phyloP scores from a whole-genome alignment of 345 rosid species.

The Leavenworthia alabamica region DNA sequence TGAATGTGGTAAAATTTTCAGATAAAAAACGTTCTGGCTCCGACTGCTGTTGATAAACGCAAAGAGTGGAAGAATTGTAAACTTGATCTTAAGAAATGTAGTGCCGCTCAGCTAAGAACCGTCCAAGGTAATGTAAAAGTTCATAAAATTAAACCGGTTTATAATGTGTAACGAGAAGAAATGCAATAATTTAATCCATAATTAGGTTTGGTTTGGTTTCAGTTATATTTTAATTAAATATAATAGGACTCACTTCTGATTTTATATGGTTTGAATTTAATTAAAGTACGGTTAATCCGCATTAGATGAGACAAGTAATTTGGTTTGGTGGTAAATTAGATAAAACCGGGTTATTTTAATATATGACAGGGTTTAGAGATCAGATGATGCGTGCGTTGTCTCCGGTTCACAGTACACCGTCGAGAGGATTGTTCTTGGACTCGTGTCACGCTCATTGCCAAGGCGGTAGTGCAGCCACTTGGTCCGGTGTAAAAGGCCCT shows the following conservation, averaged over 20 bases:
- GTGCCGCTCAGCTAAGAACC: slow-evolving; percentile 45
- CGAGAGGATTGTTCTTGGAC: slow-evolving; percentile 68
- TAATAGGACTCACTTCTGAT: too few relatives aligned
- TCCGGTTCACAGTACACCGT: slow-evolving; percentile 38
- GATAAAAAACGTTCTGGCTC: slow-evolving; percentile 80
- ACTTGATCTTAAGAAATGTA: slow-evolving; percentile 52
- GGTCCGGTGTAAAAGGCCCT: slow-evolving; percentile 62
- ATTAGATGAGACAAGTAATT: neutral
- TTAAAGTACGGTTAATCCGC: neutral
- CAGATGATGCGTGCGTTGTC: slow-evolving; percentile 51
- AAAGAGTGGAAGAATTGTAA: slow-evolving; percentile 68
- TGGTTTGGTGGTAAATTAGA: neutral
- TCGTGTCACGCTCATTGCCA: slow-evolving; percentile 91
- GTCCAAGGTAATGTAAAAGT: slow-evolving; percentile 69
- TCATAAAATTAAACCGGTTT: neutral
- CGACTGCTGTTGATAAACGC: slow-evolving; percentile 60
- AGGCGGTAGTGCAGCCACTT: slow-evolving; percentile 56
- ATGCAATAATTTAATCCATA: too few relatives aligned
- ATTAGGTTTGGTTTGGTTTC: too few relatives aligned
- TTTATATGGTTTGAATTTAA: neutral
- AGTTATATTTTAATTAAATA: too few relatives aligned
- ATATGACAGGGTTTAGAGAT: slow-evolving; percentile 47
- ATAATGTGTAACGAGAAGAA: too few relatives aligned
- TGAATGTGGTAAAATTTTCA: slow-evolving; percentile 12
- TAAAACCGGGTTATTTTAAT: slow-evolving; percentile 10